Evolutionary conservation across 1,284 basidiomycete species (phyloP).

Genomic region (Athelia sp.): DNA sequence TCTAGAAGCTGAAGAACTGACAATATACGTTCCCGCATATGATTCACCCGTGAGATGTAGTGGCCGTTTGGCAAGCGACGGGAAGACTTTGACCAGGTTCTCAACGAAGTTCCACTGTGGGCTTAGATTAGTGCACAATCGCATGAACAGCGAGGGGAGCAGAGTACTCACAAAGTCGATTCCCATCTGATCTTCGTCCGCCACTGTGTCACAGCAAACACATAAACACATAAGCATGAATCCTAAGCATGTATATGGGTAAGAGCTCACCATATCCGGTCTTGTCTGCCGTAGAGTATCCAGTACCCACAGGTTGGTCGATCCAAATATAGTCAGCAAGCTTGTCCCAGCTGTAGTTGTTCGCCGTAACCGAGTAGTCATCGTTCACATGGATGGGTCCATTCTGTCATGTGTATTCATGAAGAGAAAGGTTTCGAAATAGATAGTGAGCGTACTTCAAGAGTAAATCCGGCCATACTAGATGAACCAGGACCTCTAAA

Average conservation of each 20-base stretch:
- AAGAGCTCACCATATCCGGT: conserved; percentile 47
- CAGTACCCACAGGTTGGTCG: conserved; percentile 62
- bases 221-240: not conserved
- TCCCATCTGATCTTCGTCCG: conserved; percentile 64
- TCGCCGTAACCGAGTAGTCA: conserved; percentile 43
- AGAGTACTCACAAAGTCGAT: conserved; percentile 54
- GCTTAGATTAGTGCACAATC: not conserved
- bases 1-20: conserved; percentile 23
- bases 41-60: conserved; percentile 62
- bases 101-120: conserved; percentile 56
- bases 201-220: conserved; percentile 31
- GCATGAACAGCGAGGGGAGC: not conserved
- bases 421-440: not conserved
- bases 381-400: conserved; percentile 56
- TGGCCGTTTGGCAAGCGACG: conserved; percentile 52
- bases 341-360: conserved; percentile 53
- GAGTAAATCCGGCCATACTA: conserved; percentile 57
- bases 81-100: conserved; percentile 66
- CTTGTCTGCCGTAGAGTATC: conserved; percentile 61
- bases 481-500: conserved; percentile 55
- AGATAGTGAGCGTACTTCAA: conserved; percentile 43
- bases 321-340: conserved; percentile 68
- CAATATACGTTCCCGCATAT: conserved; percentile 64
- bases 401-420: conserved; percentile 42
- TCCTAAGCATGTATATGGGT: conserved; percentile 1